Conservation (phyloP, 2,329 filamentous ascomycete genomes). For the Neopestalotiopsis sp. region DNA sequence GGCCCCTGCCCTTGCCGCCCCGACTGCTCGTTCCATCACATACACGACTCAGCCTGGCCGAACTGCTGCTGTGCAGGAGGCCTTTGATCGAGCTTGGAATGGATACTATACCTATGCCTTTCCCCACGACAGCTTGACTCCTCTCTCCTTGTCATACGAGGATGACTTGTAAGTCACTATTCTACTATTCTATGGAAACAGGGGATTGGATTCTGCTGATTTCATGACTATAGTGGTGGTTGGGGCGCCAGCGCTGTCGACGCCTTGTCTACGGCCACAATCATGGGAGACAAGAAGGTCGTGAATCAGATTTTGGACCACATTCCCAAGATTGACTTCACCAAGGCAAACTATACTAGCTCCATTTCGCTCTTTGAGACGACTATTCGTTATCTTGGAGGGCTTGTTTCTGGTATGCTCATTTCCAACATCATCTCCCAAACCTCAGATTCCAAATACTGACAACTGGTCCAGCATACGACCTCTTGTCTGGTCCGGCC, state of each 20-base stretch:
- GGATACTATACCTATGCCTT: slow-evolving; percentile 78
- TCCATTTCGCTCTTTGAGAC: slow-evolving; percentile 84
- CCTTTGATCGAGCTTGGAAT: slow-evolving; percentile 74
- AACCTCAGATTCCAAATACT: background rate
- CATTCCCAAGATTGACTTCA: slow-evolving; percentile 75
- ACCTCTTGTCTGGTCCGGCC: slow-evolving; percentile 74
- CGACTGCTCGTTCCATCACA: slow-evolving; percentile 4
- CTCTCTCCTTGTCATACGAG: slow-evolving; percentile 66
- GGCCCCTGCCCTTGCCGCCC: slow-evolving; percentile 5
- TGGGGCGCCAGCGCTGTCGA: slow-evolving; percentile 88
- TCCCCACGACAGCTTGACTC: slow-evolving; percentile 76
- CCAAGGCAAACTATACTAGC: slow-evolving; percentile 54
- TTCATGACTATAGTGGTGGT: slow-evolving; percentile 63
- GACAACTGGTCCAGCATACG: slow-evolving; percentile 58
- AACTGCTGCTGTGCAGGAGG: slow-evolving; percentile 68
- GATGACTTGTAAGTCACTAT: slow-evolving; percentile 69
- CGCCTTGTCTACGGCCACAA: slow-evolving; percentile 77
- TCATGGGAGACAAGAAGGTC: slow-evolving; percentile 74
- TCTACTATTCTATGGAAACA: no score
- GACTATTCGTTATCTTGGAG: slow-evolving; percentile 86
- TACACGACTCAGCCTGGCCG: slow-evolving; percentile 45
- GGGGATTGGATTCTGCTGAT: slow-evolving; percentile 21
- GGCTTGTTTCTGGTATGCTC: slow-evolving; percentile 71
- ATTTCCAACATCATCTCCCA: background rate
- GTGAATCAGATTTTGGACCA: slow-evolving; percentile 75